Evolutionary conservation across 2,329 filamentous ascomycete genomes (phyloP).

Genomic region (Fusarium sarcochroum): DNA sequence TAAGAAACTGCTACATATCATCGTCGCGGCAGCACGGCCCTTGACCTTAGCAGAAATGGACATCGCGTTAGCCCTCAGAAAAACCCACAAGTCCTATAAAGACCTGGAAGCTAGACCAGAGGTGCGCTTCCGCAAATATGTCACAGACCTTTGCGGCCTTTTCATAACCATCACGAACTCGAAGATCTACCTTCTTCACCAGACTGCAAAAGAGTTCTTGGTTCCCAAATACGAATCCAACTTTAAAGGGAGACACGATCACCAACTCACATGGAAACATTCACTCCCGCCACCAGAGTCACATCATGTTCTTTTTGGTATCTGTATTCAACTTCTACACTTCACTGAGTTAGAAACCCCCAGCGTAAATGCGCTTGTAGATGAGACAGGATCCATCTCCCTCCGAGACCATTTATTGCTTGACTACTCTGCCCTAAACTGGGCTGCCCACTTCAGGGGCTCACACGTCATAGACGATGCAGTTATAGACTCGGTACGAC

Average conservation of each 20-base stretch:
- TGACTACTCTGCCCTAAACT: too few relatives aligned
- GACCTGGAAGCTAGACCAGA: conserved; percentile 16
- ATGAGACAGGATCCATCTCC: too few relatives aligned
- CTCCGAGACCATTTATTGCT: too few relatives aligned
- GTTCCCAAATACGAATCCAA: background rate
- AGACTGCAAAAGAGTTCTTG: conserved; percentile 45
- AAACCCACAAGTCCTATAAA: conserved; percentile 14
- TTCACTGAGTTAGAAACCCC: too few relatives aligned
- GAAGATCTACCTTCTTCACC: conserved; percentile 43
- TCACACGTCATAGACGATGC: too few relatives aligned
- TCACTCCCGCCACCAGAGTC: conserved; percentile 22
- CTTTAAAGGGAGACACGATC: too few relatives aligned
- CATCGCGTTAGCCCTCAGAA: conserved; percentile 30
- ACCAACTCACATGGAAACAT: conserved; percentile 24
- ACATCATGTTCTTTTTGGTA: conserved; percentile 27
- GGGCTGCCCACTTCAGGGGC: too few relatives aligned
- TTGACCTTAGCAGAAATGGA: conserved; percentile 45
- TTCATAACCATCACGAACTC: conserved; percentile 45
- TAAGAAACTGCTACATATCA: conserved; percentile 42
- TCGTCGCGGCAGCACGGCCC: conserved; percentile 44
- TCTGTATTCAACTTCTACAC: conserved; percentile 19
- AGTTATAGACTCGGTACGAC: too few relatives aligned
- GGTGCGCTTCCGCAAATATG: conserved; percentile 14
- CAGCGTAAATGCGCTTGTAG: too few relatives aligned
- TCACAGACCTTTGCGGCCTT: conserved; percentile 51